Percentiles rank a stretch among this genome's conserved stretches.
phyloP scores from a whole-genome alignment of 345 rosid species.

The Pistacia integerrima region DNA sequence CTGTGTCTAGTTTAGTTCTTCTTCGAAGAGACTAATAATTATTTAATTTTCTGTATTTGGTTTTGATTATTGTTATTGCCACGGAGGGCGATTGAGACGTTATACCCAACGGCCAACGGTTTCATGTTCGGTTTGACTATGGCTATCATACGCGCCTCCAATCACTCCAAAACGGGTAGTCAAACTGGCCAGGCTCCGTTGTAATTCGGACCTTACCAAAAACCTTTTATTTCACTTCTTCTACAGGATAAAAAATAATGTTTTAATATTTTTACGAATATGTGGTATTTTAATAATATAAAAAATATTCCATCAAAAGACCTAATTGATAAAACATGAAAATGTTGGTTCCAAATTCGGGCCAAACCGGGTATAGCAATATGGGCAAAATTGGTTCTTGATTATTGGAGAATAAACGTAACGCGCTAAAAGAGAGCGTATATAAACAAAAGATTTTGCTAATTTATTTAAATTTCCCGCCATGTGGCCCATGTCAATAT shows the following conservation, averaged over 20 bases:
- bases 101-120: conserved; percentile 28
- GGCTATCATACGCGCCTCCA: conserved; percentile 2
- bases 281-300: too few relatives aligned
- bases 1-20: conserved; percentile 1
- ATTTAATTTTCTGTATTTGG: conserved; percentile 11
- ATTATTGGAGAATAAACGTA: neutral
- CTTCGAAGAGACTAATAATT: conserved; percentile 15
- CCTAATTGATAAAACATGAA: too few relatives aligned
- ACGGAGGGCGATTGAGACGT: conserved; percentile 41
- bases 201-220: too few relatives aligned
- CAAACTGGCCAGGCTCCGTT: neutral
- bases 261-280: too few relatives aligned
- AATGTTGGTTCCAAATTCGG: neutral
- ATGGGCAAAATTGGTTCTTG: neutral
- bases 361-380: neutral
- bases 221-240: too few relatives aligned
- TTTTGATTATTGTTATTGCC: conserved; percentile 15
- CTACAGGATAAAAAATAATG: too few relatives aligned
- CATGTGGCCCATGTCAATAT: neutral
- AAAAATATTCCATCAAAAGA: too few relatives aligned
- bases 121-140: neutral
- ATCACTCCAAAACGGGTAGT: neutral
- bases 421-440: conserved; percentile 16
- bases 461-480: conserved; percentile 22
- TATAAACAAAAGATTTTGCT: neutral